Conservation (phyloP, 1,284 basidiomycete species). For the Ceratobasidium sp. region DNA sequence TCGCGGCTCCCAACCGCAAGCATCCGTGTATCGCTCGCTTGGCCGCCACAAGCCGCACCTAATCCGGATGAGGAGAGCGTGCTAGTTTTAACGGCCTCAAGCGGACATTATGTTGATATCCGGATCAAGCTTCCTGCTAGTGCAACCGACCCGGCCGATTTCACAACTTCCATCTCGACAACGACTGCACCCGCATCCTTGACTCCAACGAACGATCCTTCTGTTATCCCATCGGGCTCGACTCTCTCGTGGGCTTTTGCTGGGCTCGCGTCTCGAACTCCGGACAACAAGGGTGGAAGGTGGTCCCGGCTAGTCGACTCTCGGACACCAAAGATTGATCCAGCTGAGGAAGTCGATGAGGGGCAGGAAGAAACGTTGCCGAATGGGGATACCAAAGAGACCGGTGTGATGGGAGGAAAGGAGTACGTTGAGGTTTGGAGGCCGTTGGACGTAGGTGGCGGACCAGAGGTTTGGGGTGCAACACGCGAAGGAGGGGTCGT, state of each 20-base stretch:
- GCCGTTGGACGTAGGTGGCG: constrained; percentile 11
- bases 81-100: constrained; percentile 30
- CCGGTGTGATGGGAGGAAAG: constrained; percentile 27
- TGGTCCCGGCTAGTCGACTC: constrained; percentile 37
- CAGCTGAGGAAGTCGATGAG: constrained; percentile 25
- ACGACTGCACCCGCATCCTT: neutral
- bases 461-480: constrained; percentile 19
- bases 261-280: constrained; percentile 20
- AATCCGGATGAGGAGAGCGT: constrained; percentile 40
- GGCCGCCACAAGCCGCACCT: constrained; percentile 18
- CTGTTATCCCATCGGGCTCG: constrained; percentile 3
- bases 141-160: neutral
- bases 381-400: constrained; percentile 40
- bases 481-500: constrained; percentile 20
- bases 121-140: constrained; percentile 30
- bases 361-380: constrained; percentile 31
- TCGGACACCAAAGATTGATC: constrained; percentile 9
- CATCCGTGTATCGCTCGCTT: constrained; percentile 33
- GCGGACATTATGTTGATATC: constrained; percentile 37
- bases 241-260: constrained; percentile 28
- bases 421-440: constrained; percentile 34
- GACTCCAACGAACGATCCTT: constrained; percentile 10
- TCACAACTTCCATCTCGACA: neutral
- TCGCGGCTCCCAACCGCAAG: constrained; percentile 10
- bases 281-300: constrained; percentile 31